phyloP scores from a whole-genome alignment of 2,329 filamentous ascomycete species.

The Fusarium falciforme region DNA sequence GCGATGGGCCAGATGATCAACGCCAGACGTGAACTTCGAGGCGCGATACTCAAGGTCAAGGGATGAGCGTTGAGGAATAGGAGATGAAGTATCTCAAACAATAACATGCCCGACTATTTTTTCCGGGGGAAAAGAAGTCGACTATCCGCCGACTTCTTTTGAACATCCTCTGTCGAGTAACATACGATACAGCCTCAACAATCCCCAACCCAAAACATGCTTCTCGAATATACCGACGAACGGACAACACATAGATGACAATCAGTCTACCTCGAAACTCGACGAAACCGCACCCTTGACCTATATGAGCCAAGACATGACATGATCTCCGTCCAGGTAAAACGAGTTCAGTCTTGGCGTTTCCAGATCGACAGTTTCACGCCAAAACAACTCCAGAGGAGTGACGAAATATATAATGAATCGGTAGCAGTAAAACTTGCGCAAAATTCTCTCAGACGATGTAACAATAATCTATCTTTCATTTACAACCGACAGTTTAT shows the following conservation, averaged over 20 bases:
- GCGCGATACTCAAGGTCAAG: background rate
- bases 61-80: background rate
- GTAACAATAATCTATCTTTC: background rate
- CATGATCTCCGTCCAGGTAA: background rate
- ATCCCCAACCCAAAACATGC: background rate
- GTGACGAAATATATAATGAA: constrained; percentile 4
- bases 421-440: background rate
- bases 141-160: background rate
- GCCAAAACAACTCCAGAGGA: background rate
- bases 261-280: background rate
- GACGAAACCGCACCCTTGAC: background rate
- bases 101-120: background rate
- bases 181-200: background rate
- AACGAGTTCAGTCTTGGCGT: constrained; percentile 9
- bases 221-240: background rate
- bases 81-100: background rate
- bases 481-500: background rate
- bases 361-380: constrained; percentile 6
- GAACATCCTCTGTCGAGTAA: background rate
- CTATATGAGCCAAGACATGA: background rate
- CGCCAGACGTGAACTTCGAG: background rate
- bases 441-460: background rate
- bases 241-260: background rate
- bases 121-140: background rate
- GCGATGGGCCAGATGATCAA: background rate